Conservation (phyloP, 75 land plant genomes). For the Pinus albicaulis region DNA sequence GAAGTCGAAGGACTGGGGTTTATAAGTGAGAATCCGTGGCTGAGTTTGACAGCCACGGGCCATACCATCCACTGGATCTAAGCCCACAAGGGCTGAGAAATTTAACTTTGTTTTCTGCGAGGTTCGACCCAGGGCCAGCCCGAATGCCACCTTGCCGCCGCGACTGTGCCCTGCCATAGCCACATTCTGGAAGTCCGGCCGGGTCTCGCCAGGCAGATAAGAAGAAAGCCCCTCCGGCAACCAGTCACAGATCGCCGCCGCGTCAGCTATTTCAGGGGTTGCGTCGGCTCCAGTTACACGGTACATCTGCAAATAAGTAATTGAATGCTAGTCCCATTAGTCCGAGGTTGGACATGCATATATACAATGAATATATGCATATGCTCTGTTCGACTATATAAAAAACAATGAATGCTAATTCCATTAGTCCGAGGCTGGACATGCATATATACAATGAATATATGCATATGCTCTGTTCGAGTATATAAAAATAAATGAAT, state of each 20-base stretch:
- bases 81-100: slow-evolving; percentile 59
- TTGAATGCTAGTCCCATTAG: too few relatives aligned
- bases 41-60: slow-evolving; percentile 52
- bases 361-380: too few relatives aligned
- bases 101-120: slow-evolving; percentile 17
- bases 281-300: slow-evolving; percentile 59
- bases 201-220: slow-evolving; percentile 35
- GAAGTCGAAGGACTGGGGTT: slow-evolving; percentile 45
- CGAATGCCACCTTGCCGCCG: slow-evolving; percentile 85
- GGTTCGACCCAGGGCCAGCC: slow-evolving; percentile 28
- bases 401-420: too few relatives aligned
- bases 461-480: too few relatives aligned
- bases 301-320: slow-evolving; percentile 49
- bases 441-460: too few relatives aligned
- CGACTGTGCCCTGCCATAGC: slow-evolving; percentile 90
- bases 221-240: slow-evolving; percentile 35
- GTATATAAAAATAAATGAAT: neutral
- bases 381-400: neutral
- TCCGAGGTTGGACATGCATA: too few relatives aligned
- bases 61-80: slow-evolving; percentile 93
- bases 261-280: slow-evolving; percentile 57
- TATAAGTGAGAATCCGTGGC: slow-evolving; percentile 61
- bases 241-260: slow-evolving; percentile 66
- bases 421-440: too few relatives aligned
- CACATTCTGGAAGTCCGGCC: slow-evolving; percentile 38